Percentiles rank a stretch among this genome's conserved stretches.
Conservation (phyloP, 2,329 filamentous ascomycete species). For the Aureobasidium pullulans region DNA sequence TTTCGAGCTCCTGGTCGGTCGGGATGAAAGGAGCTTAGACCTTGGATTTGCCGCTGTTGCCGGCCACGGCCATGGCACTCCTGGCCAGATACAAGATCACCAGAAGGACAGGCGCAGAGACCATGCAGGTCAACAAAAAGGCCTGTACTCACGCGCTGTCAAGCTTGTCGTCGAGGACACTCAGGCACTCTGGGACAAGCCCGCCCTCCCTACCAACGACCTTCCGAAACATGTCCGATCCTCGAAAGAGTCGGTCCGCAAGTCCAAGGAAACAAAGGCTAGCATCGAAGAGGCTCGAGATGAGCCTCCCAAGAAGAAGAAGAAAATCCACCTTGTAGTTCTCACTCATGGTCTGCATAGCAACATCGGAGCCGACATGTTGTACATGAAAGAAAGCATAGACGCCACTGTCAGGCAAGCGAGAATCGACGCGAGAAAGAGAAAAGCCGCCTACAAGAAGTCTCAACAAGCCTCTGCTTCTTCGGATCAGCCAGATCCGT, state of each 20-base stretch:
- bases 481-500: slow-evolving; percentile 19
- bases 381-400: slow-evolving; percentile 95
- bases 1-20: slow-evolving; percentile 78
- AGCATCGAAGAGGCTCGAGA: slow-evolving; percentile 17
- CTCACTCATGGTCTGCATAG: slow-evolving; percentile 93
- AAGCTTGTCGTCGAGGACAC: slow-evolving; percentile 80
- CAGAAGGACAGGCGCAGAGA: slow-evolving; percentile 58
- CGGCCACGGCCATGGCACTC: slow-evolving; percentile 44
- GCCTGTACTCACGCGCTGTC: slow-evolving; percentile 78
- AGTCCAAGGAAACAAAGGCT: slow-evolving; percentile 7
- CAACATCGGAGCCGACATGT: slow-evolving; percentile 92
- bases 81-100: slow-evolving; percentile 70
- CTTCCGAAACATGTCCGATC: slow-evolving; percentile 20
- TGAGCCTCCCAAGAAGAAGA: slow-evolving; percentile 46
- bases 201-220: slow-evolving; percentile 53
- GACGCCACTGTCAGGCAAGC: slow-evolving; percentile 73
- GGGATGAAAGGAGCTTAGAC: slow-evolving; percentile 76
- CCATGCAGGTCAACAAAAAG: slow-evolving; percentile 61
- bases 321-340: slow-evolving; percentile 83
- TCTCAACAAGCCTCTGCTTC: slow-evolving; percentile 16
- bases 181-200: slow-evolving; percentile 85
- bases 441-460: slow-evolving; percentile 36
- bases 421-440: slow-evolving; percentile 58
- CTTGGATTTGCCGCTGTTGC: slow-evolving; percentile 54
- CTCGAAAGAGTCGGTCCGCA: slow-evolving; percentile 15